Conservation (phyloP, 192 early-diverging fungal species). For the Lobosporangium transversale region DNA sequence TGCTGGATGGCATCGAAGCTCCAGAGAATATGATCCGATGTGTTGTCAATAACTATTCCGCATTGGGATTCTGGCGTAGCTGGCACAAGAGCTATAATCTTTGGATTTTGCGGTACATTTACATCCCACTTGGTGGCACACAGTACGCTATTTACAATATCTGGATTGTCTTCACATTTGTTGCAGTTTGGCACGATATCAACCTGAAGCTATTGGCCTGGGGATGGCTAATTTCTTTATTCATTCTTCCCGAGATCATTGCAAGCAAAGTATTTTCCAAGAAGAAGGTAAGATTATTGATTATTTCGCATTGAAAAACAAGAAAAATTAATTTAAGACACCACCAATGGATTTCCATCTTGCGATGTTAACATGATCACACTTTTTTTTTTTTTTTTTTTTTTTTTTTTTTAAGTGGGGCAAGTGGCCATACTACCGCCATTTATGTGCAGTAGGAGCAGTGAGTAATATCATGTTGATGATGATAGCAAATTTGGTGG, state of each 20-base stretch:
- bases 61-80: conserved; percentile 92
- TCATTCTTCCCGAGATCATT: conserved; percentile 88
- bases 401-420: conserved; percentile 60
- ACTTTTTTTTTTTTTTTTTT: conserved; percentile 41
- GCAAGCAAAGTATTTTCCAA: conserved; percentile 64
- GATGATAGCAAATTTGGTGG: conserved; percentile 97
- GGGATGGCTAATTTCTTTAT: conserved; percentile 89
- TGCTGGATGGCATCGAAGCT: conserved; percentile 89
- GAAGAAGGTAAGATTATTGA: conserved; percentile 53
- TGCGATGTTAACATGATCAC: too few species aligned
- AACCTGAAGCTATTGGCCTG: conserved; percentile 84
- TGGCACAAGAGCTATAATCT: conserved; percentile 97
- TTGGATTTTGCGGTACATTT: conserved; percentile 91
- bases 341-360: too few species aligned
- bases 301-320: too few species aligned
- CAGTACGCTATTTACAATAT: conserved; percentile 77
- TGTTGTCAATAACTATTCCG: conserved; percentile 96
- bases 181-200: conserved; percentile 98
- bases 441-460: conserved; percentile 84
- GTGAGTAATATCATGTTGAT: conserved; percentile 90
- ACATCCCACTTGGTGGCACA: conserved; percentile 91
- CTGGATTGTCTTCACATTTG: conserved; percentile 94
- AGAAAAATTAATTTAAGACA: conserved; percentile 34
- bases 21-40: conserved; percentile 97
- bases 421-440: conserved; percentile 69